phyloP scores from a whole-genome alignment of 2,329 filamentous ascomycete species.

The Penicillium paneum region DNA sequence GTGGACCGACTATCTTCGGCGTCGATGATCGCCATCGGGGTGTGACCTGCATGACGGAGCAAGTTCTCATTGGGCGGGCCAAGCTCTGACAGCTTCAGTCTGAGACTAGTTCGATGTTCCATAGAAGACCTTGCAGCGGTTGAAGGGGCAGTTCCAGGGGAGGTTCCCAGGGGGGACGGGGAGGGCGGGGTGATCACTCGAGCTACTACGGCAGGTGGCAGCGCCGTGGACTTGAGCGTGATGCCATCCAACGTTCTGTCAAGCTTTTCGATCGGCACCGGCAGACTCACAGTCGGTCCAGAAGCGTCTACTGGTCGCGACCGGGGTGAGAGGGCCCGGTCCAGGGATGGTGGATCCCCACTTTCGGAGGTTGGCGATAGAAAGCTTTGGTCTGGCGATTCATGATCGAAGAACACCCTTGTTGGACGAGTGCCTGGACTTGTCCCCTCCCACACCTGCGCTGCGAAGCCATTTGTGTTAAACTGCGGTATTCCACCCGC shows the following conservation, averaged over 20 bases:
- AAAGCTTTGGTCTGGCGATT: constrained; percentile 25
- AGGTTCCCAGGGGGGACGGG: constrained; percentile 28
- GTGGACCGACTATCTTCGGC: constrained; percentile 24
- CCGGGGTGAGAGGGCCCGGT: constrained; percentile 41
- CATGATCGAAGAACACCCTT: constrained; percentile 43
- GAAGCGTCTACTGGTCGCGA: constrained; percentile 33
- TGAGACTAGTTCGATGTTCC: constrained; percentile 34
- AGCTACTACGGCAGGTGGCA: constrained; percentile 44
- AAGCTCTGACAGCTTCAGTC: constrained; percentile 37
- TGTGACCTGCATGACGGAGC: constrained; percentile 44
- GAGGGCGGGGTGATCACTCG: constrained; percentile 44
- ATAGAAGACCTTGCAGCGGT: constrained; percentile 20
- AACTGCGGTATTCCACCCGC: constrained; percentile 9
- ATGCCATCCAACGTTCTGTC: constrained; percentile 48
- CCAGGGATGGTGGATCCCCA: constrained; percentile 35
- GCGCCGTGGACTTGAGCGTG: constrained; percentile 45
- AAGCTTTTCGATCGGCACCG: constrained; percentile 47
- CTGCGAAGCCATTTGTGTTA: constrained; percentile 13
- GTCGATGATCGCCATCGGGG: constrained; percentile 44
- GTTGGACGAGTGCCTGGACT: constrained; percentile 41
- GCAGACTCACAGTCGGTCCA: constrained; percentile 31
- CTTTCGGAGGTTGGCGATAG: constrained; percentile 31
- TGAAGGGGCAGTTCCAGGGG: constrained; percentile 25
- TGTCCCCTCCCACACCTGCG: constrained; percentile 46
- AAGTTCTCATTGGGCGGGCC: constrained; percentile 41